These are phyloP conservation scores for Talaromyces stipitatus DNA, from an alignment of 495 filamentous ascomycete genomes.

Conservation along the genomic window DNA sequence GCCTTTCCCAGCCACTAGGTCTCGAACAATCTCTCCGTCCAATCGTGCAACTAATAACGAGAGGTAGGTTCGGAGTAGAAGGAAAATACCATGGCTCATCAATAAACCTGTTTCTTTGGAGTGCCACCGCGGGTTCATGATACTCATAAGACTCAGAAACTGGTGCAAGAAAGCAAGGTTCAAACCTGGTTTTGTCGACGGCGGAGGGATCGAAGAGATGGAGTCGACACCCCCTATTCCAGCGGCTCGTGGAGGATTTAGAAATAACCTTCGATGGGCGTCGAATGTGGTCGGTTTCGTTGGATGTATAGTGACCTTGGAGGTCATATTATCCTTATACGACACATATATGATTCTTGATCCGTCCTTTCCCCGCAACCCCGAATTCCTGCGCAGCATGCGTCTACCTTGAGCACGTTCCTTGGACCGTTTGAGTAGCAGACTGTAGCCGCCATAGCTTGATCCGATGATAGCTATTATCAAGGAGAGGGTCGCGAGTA, in stretches of 20 bases:
- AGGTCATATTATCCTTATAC: constrained; percentile 69
- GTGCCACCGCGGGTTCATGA: constrained; percentile 93
- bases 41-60: constrained; percentile 87
- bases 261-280: constrained; percentile 87
- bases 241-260: constrained; percentile 78
- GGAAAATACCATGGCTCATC: constrained; percentile 61
- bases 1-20: constrained; percentile 90
- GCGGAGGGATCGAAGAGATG: constrained; percentile 63
- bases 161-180: constrained; percentile 99
- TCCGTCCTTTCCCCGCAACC: constrained; percentile 85
- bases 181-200: constrained; percentile 82
- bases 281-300: constrained; percentile 94
- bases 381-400: constrained; percentile 84
- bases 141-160: constrained; percentile 88
- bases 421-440: constrained; percentile 59
- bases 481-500: constrained; percentile 68
- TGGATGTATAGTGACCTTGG: constrained; percentile 86
- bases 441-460: constrained; percentile 66
- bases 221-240: constrained; percentile 62
- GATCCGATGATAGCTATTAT: constrained; percentile 65
- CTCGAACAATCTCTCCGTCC: constrained; percentile 93
- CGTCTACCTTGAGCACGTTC: constrained; percentile 74
- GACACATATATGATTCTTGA: constrained; percentile 91
- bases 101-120: constrained; percentile 92
- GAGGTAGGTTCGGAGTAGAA: constrained; percentile 84